Evolutionary conservation across 2,329 filamentous ascomycete genomes (phyloP), one percentile per base, ranked within the genome.

Genomic region (Pestalotiopsis sp.): DNA sequence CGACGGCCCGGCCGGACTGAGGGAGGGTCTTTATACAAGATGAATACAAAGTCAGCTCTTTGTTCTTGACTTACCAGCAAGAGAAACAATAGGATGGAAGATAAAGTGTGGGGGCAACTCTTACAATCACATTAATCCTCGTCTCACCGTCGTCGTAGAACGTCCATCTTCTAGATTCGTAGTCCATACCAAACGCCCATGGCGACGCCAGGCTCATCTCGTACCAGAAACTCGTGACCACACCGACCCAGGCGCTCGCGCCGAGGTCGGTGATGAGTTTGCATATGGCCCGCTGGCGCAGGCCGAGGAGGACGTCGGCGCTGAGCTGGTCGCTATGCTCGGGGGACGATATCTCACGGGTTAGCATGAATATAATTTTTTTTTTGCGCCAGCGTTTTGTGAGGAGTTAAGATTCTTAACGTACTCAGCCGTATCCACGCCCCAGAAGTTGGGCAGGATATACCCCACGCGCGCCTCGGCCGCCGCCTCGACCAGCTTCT

Each of bases 111-210:
- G n/a, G n/a, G n/a, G n/a, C n/a, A n/a, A n/a, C 36, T 23, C 23
- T 59, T 38, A 61, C 58, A 0, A 70, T 75, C 4, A 81, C 86
- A 70, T 85, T 88, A 73, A 91, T 86, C 67, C 79, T 83, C 1
- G 82, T 84, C 23, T 82, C 83, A 0, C 91, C 91, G 27, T 89
- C 85, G 70, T 90, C 89, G 67, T 83, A 88, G 60, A 87, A 73
- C 0, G 81, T 83, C n/a, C 85, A 68, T 0, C 68, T 69, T 0
- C 78, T 77, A 7, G 83, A 80, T 31, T 75, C 74, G 69, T 86
- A 80, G 72, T 88, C 85, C 75, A 88, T 84, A 4, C 86, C 87
- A 65, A 82, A 87, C 9, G 27, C 59, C 39, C 80, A 79, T 4
- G 72, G 65, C 1, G 77, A 65, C 0, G 80, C 79, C 0, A 88